phyloP scores from a whole-genome alignment of 139 green algal genomes.

The Spirogloea muscicola region DNA sequence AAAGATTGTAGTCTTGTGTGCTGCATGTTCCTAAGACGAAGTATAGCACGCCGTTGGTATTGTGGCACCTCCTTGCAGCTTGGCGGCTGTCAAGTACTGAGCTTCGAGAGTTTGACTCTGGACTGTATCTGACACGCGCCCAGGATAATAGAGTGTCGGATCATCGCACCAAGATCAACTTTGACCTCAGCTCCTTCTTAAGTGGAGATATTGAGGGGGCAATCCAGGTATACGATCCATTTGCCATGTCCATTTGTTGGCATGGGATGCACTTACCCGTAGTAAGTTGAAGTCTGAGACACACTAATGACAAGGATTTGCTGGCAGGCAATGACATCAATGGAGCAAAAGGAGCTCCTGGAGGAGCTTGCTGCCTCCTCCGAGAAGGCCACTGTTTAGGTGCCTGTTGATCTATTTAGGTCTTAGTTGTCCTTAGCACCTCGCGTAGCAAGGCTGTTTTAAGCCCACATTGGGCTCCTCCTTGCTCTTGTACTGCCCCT shows the following conservation, averaged over 20 bases:
- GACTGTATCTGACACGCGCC: too few species aligned
- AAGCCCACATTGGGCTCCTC: too few species aligned
- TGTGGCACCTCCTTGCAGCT: too few species aligned
- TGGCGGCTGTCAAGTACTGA: too few species aligned
- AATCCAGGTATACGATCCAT: slow-evolving; percentile 60
- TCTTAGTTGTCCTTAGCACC: too few species aligned
- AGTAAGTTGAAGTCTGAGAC: not conserved
- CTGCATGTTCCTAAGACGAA: too few species aligned
- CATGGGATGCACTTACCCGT: not conserved
- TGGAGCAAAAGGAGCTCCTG: slow-evolving; percentile 38
- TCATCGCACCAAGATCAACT: slow-evolving; percentile 95
- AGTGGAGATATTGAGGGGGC: slow-evolving; percentile 74
- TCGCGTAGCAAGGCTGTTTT: too few species aligned
- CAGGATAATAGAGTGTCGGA: slow-evolving; percentile 85
- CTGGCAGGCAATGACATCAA: slow-evolving; percentile 17
- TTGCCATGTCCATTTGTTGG: not conserved
- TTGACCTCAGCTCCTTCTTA: slow-evolving; percentile 75
- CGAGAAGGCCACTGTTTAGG: not conserved
- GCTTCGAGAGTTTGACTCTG: too few species aligned
- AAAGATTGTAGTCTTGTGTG: too few species aligned
- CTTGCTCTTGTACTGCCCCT: too few species aligned
- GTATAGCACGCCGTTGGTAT: too few species aligned
- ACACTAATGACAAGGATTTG: slow-evolving; percentile 9
- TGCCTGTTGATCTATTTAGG: too few species aligned
- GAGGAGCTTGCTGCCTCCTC: slow-evolving; percentile 30